These are phyloP conservation scores for Pestalotiopsis sp. DNA, from an alignment of 2,329 filamentous ascomycete species.

Conservation along the genomic window DNA sequence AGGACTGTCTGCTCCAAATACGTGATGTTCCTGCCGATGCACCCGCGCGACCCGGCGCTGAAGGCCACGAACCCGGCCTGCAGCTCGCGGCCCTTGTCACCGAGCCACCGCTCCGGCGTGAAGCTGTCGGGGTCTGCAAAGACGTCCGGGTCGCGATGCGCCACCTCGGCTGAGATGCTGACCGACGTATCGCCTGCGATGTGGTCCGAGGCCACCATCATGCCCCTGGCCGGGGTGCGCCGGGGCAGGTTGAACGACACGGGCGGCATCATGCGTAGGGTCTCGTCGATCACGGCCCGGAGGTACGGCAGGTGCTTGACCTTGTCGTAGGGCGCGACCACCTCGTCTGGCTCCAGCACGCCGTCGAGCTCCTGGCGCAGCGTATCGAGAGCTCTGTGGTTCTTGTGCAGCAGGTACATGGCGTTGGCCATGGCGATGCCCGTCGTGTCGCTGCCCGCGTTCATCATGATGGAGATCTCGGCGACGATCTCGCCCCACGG, in stretches of 20 bases:
- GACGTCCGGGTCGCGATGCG: constrained; percentile 36
- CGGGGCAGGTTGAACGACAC: constrained; percentile 44
- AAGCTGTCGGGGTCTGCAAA: constrained; percentile 40
- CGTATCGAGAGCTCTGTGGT: constrained; percentile 36
- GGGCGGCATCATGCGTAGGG: constrained; percentile 41
- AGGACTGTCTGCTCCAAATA: constrained; percentile 48
- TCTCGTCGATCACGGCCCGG: constrained; percentile 52
- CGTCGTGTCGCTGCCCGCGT: constrained; percentile 53
- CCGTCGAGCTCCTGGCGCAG: constrained; percentile 47
- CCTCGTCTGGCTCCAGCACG: constrained; percentile 42
- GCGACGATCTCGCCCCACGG: constrained; percentile 61
- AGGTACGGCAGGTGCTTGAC: constrained; percentile 54
- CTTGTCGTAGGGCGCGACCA: constrained; percentile 50
- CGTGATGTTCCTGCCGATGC: constrained; percentile 33
- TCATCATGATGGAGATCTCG: constrained; percentile 55
- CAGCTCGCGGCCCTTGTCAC: constrained; percentile 38
- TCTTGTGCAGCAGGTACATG: constrained; percentile 52
- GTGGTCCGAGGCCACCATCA: constrained; percentile 43
- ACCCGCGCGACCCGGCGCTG: constrained; percentile 22
- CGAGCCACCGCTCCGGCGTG: constrained; percentile 43
- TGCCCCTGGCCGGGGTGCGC: constrained; percentile 44
- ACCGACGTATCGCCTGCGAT: constrained; percentile 46
- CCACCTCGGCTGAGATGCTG: constrained; percentile 41
- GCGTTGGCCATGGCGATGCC: constrained; percentile 51
- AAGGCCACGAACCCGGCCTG: constrained; percentile 42